Percentiles rank a stretch among this genome's conserved stretches.
Conservation (phyloP, 164 flowering plant species). For the Stephania cephalantha region DNA sequence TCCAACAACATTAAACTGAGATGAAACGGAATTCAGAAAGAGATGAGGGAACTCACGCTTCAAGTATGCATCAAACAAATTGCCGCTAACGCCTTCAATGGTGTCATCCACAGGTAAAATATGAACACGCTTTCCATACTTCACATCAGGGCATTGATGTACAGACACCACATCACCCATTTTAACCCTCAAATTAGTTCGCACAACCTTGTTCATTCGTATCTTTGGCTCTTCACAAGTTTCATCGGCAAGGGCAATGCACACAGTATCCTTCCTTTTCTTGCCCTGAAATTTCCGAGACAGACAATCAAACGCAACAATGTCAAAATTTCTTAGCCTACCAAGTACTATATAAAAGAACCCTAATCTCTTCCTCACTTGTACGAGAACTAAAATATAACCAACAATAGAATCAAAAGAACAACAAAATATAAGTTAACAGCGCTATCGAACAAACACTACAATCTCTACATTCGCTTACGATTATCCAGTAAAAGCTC, state of each 20-base stretch:
- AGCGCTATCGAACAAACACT: neutral
- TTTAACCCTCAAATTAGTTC: slow-evolving; percentile 72
- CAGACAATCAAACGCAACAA: neutral
- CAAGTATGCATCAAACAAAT: slow-evolving; percentile 75
- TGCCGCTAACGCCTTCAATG: slow-evolving; percentile 78
- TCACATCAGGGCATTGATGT: slow-evolving; percentile 79
- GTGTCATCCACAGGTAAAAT: slow-evolving; percentile 84
- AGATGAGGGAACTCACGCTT: slow-evolving; percentile 50
- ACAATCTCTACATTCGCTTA: neutral
- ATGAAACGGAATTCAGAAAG: neutral
- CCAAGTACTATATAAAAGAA: neutral
- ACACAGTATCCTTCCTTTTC: slow-evolving; percentile 75
- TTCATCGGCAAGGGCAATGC: slow-evolving; percentile 89
- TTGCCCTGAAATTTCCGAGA: slow-evolving; percentile 44
- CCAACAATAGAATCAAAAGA: neutral
- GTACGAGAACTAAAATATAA: neutral
- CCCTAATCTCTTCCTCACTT: neutral
- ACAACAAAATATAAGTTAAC: neutral
- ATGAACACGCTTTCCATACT: slow-evolving; percentile 83
- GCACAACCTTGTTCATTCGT: slow-evolving; percentile 84
- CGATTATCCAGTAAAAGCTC: neutral
- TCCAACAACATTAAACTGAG: neutral
- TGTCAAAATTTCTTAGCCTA: neutral
- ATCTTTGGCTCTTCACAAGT: slow-evolving; percentile 86
- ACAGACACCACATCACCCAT: slow-evolving; percentile 89